Evolutionary conservation across 768 basidiomycete species (phyloP), one percentile per base, ranked within the genome.

Genomic region (Suillus fuscotomentosus): DNA sequence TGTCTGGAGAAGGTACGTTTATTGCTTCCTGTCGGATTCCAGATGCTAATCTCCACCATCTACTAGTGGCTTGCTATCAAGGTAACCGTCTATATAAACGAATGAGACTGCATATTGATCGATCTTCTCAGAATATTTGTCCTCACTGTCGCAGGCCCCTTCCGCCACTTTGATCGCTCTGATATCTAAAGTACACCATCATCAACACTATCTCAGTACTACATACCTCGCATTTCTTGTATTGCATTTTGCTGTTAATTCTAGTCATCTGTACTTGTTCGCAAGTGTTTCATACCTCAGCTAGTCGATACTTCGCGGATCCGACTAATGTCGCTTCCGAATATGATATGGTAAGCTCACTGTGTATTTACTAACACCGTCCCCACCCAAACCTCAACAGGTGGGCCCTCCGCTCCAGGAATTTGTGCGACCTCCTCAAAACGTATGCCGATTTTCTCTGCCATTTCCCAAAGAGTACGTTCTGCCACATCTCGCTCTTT

Each of bases 61-160:
- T 13, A 13, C 13, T 67, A 86, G 85, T 92, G 91, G 91, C 82
- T 91, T 66, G 86, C 87, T 60, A 88, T 91, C 72, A 91, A 91
- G 83, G 89, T 87, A 61, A 39, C 63, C 36, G 61, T 65, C 54
- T 20, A 55, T 48, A 39, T 59, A 27, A 27, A 20, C 54, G 3
- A 59, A 14, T 42, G 22, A 54, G 8, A 11, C 56, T 39, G 17
- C 27, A 27, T 61, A 7, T 24, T 39, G 31, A 59, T 42, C 10
- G 9, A 42, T 48, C 24, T 42, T 31, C 64, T 3, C 65, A 94
- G 91, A 95, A 92, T 67, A 94, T 95, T 47, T 96, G 94, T 71
- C 94, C 94, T n/a, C 88, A 94, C 65, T 95, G 94, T 76, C 89
- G 94, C 66, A 80, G 94, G 65, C 88, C 90, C 20, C 74, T 96